Base-by-base conservation (phyloP, 176 grass and related monocot genomes). In the Bothriochloa decipiens region DNA sequence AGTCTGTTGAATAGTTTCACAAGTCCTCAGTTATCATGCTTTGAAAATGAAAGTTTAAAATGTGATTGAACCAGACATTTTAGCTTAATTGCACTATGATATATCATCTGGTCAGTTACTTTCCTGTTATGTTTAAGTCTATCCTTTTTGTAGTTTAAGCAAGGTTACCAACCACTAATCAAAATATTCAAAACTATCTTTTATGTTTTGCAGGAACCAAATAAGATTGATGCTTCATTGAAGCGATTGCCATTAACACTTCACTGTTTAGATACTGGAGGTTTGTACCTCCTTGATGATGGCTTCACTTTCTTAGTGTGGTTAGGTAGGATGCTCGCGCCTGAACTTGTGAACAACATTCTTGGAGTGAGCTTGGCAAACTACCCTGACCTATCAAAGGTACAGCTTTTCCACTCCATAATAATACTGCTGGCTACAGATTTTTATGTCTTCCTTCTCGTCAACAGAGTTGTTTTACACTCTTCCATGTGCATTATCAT, bases 311-410 rank as follows among this genome's bases (percentile, higher is more conserved):
- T 99, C 70, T 62, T 92, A 86, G 65, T 96, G 55, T 99, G 93
- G 97, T 93, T 99, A 55, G 97, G 93, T 65, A 96, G 97, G 76
- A 99, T 91, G 89, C 68, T 88, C 3, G 76, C 90, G 62, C 86
- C 97, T 79, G 93, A 94, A 82, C 57, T 92, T 7, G 67, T 92
- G 64, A 94, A 83, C 67, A 83, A 70, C 76, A 77, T 99, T 91
- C 84, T 99, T 84, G 97, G 93, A 85, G 62, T 83, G 46, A 89
- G 82, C 47, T 42, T 94, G 47, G 49, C 88, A 52, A 92, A 91
- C 83, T 92, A 89, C 81, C 86, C 93, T 74, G 91, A 99, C 89
- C 83, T 99, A 50, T 99, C 93, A 17, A 99, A 86, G 90, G 97
- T 96, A 89, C 12, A 55, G 5, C 7, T 33, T 69, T 78, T 83